Percentiles rank a stretch among this genome's conserved stretches.
These are phyloP conservation scores for Desmodesmus armatus DNA, from an alignment of 139 green algal species.

Conservation along the genomic window DNA sequence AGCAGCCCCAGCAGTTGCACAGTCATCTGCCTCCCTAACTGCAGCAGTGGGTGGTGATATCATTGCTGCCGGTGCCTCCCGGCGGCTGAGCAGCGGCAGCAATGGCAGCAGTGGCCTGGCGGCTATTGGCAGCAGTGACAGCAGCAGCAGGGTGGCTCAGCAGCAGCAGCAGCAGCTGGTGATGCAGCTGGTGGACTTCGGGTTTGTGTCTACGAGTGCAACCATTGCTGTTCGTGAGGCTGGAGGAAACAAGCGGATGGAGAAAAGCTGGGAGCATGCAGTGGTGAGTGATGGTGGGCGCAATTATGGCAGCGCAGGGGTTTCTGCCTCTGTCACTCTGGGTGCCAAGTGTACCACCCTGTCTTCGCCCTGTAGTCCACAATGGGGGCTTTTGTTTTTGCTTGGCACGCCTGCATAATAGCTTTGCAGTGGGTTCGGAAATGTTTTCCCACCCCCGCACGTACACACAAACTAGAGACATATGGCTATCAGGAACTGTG, in stretches of 20 bases:
- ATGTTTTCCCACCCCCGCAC: too few species aligned
- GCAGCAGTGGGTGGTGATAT: not conserved
- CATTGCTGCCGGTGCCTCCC: not conserved
- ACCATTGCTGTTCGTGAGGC: slow-evolving; percentile 35
- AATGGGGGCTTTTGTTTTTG: too few species aligned
- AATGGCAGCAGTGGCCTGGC: not conserved
- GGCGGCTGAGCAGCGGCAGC: slow-evolving; percentile 43
- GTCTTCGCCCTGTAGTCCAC: too few species aligned
- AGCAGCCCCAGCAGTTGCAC: not conserved
- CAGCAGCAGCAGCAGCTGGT: slow-evolving; percentile 14
- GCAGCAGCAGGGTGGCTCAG: slow-evolving; percentile 12
- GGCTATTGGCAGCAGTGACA: not conserved
- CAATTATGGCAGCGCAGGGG: not conserved
- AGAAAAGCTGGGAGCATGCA: slow-evolving; percentile 48
- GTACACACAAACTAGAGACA: too few species aligned
- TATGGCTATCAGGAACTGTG: too few species aligned
- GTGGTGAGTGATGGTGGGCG: slow-evolving; percentile 6
- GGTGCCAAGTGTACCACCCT: too few species aligned
- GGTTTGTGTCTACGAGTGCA: slow-evolving; percentile 34
- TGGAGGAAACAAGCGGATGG: slow-evolving; percentile 24
- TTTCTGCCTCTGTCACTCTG: not conserved
- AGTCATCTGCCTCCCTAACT: not conserved
- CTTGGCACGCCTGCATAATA: too few species aligned
- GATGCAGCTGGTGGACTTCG: slow-evolving; percentile 43
- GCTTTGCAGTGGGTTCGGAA: too few species aligned